Conservation (phyloP, 345 rosid species). For the Salix udensis region DNA sequence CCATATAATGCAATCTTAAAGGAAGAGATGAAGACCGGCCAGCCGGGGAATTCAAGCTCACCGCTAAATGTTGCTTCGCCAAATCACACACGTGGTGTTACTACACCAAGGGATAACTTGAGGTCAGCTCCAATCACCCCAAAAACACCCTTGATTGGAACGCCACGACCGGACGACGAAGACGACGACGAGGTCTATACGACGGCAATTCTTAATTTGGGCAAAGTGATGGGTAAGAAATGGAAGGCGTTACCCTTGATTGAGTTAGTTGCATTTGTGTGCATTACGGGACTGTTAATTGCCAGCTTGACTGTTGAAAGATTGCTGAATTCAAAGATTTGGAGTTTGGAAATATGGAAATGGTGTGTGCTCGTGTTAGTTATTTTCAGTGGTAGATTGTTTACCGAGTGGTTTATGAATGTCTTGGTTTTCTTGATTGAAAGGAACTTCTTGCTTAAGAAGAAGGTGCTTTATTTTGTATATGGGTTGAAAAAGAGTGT, state of each 20-base stretch:
- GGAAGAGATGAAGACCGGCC: slow-evolving; percentile 28
- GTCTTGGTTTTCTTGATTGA: slow-evolving; percentile 48
- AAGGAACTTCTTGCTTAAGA: slow-evolving; percentile 52
- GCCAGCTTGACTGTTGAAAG: slow-evolving; percentile 36
- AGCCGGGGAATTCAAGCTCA: slow-evolving; percentile 16
- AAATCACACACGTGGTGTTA: background rate
- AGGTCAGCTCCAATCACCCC: slow-evolving; percentile 46
- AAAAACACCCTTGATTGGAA: slow-evolving; percentile 42
- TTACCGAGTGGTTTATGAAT: slow-evolving; percentile 46
- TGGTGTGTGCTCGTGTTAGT: slow-evolving; percentile 52
- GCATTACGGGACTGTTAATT: slow-evolving; percentile 29
- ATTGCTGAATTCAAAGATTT: slow-evolving; percentile 21
- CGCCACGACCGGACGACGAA: slow-evolving; percentile 26
- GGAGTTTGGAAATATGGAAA: slow-evolving; percentile 54
- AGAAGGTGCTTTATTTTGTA: slow-evolving; percentile 64
- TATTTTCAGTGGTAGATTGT: slow-evolving; percentile 47
- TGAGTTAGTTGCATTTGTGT: slow-evolving; percentile 28
- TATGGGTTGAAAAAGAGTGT: slow-evolving; percentile 52
- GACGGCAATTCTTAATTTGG: slow-evolving; percentile 32
- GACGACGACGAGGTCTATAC: slow-evolving; percentile 46
- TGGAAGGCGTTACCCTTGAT: slow-evolving; percentile 22
- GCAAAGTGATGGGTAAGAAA: slow-evolving; percentile 25
- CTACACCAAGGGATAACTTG: slow-evolving; percentile 26
- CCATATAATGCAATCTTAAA: slow-evolving; percentile 22
- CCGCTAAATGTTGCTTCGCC: slow-evolving; percentile 28